phyloP scores from a whole-genome alignment of 495 filamentous ascomycete genomes.

The Aspergillus sparsus region DNA sequence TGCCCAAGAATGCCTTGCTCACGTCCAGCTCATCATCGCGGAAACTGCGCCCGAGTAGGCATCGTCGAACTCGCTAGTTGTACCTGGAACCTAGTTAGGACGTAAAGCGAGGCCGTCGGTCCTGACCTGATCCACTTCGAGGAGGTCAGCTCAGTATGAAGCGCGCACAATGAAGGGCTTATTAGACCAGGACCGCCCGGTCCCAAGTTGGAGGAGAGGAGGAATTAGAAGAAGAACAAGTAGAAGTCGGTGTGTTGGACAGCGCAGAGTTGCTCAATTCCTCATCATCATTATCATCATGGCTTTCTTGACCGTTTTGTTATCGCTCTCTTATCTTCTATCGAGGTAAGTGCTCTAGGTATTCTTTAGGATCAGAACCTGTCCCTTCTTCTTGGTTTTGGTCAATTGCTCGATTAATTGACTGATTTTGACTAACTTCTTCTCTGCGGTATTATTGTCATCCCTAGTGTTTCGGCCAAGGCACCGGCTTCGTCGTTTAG shows the following conservation, averaged over 20 bases:
- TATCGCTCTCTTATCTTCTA: constrained; percentile 14
- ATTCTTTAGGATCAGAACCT: not conserved
- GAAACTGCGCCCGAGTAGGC: not conserved
- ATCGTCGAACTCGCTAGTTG: not conserved
- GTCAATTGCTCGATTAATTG: not conserved
- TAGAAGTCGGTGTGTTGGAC: constrained; percentile 1
- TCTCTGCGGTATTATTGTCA: not conserved
- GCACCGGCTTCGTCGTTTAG: constrained; percentile 1
- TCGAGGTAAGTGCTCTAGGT: constrained; percentile 19
- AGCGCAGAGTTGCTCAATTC: not conserved
- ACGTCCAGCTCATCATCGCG: not conserved
- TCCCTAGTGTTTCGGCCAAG: constrained; percentile 12
- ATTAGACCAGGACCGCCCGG: constrained; percentile 21
- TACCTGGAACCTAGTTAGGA: not conserved
- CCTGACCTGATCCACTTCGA: not conserved
- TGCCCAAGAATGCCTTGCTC: not conserved
- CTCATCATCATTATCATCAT: constrained; percentile 8
- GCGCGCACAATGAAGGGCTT: constrained; percentile 16
- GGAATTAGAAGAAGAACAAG: not conserved
- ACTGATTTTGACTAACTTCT: not conserved
- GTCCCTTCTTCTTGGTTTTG: not conserved
- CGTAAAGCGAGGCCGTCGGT: not conserved
- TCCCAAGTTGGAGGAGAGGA: not conserved
- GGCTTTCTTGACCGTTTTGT: constrained; percentile 12
- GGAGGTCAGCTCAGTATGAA: not conserved